phyloP scores from a whole-genome alignment of 495 filamentous ascomycete genomes.

The Clavariopsis aquatica region DNA sequence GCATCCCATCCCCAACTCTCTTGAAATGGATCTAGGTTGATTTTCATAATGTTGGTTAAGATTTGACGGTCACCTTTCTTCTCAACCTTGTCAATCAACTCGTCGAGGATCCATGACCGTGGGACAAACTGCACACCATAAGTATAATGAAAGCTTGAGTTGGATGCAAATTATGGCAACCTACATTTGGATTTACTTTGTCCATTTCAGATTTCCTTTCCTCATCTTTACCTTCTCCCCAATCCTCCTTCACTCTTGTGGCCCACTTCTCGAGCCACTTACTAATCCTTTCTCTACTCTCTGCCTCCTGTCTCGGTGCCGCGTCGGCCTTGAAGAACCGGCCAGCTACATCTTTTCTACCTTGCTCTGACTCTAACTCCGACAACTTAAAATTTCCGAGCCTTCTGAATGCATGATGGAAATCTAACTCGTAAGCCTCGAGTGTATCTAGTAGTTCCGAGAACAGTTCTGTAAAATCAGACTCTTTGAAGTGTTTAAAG shows the following conservation, averaged over 20 bases:
- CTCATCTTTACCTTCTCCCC: constrained; percentile 55
- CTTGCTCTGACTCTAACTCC: constrained; percentile 61
- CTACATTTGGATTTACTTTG: constrained; percentile 76
- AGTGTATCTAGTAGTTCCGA: constrained; percentile 80
- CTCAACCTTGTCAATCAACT: constrained; percentile 85
- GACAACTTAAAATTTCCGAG: constrained; percentile 60
- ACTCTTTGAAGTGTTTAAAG: constrained; percentile 61
- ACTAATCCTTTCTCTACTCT: constrained; percentile 63
- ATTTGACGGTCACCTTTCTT: constrained; percentile 79
- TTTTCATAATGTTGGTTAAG: constrained; percentile 70
- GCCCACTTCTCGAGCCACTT: constrained; percentile 78
- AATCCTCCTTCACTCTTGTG: constrained; percentile 68
- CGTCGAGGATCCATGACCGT: constrained; percentile 87
- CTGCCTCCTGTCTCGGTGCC: constrained; percentile 57
- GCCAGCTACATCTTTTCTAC: constrained; percentile 58
- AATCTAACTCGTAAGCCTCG: constrained; percentile 79
- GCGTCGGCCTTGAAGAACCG: constrained; percentile 70
- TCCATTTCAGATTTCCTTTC: constrained; percentile 74
- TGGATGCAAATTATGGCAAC: constrained; percentile 9
- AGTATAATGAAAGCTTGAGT: not conserved
- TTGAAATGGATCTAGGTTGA: constrained; percentile 80
- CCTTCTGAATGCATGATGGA: constrained; percentile 85
- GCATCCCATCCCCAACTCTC: constrained; percentile 72
- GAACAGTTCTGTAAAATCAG: constrained; percentile 76
- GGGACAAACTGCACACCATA: constrained; percentile 64